A percentile compares a stretch with the other conserved stretches of the same genome.
Conservation (phyloP, 768 basidiomycete species). For the Suillus discolor region DNA sequence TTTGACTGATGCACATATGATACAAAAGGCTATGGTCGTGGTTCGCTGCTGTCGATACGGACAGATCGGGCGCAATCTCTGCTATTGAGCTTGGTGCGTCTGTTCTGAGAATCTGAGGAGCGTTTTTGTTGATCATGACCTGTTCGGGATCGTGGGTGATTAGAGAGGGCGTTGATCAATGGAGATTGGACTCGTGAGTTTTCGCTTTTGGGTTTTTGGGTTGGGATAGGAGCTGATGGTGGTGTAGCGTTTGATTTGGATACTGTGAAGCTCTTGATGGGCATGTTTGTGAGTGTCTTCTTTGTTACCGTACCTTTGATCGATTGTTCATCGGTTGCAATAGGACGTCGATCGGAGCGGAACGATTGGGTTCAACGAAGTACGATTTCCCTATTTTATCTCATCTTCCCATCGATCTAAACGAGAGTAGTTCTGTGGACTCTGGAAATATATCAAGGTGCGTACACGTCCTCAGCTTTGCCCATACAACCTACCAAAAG, state of each 20-base stretch:
- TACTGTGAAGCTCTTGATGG: constrained; percentile 84
- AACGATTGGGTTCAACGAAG: constrained; percentile 80
- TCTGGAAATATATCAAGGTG: constrained; percentile 83
- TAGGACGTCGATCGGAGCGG: constrained; percentile 76
- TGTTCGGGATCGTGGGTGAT: neutral
- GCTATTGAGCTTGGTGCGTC: constrained; percentile 68
- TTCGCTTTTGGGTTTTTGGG: neutral
- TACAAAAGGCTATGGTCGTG: constrained; percentile 65
- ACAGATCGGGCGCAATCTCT: constrained; percentile 69
- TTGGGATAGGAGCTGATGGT: neutral
- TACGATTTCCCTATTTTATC: constrained; percentile 25
- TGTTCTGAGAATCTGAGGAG: neutral
- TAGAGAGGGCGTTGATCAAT: constrained; percentile 52
- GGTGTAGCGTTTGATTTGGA: constrained; percentile 76
- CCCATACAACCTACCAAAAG: neutral
- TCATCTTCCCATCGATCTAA: constrained; percentile 15
- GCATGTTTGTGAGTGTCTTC: constrained; percentile 62
- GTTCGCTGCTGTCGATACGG: constrained; percentile 70
- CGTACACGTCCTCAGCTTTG: neutral
- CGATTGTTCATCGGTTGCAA: constrained; percentile 2
- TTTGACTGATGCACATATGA: constrained; percentile 1
- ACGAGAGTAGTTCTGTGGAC: constrained; percentile 58
- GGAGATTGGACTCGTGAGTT: constrained; percentile 80
- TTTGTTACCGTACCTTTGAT: neutral
- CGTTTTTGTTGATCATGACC: neutral